These are phyloP conservation scores for Zelopaecilomyces penicillatus DNA, from an alignment of 2,329 filamentous ascomycete genomes.

Conservation along the genomic window DNA sequence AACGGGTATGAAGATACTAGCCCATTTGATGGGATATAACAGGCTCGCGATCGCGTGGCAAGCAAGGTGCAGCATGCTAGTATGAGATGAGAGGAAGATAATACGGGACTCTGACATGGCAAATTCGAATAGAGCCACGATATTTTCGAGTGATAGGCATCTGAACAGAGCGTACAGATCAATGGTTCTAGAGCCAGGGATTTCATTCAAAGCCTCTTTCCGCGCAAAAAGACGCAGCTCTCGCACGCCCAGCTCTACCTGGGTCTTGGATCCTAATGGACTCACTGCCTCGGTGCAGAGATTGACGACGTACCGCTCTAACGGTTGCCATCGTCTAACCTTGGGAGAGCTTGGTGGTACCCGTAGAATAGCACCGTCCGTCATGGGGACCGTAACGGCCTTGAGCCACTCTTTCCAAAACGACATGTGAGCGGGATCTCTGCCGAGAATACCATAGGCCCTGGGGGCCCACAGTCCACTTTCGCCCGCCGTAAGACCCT, in stretches of 20 bases:
- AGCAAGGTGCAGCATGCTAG: conserved; percentile 89
- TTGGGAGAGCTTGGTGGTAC: conserved; percentile 83
- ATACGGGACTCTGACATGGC: conserved; percentile 89
- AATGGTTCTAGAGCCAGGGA: conserved; percentile 82
- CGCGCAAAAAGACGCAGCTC: conserved; percentile 87
- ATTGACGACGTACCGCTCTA: conserved; percentile 95
- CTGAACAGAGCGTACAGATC: conserved; percentile 92
- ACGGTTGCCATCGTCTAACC: conserved; percentile 88
- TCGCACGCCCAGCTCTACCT: conserved; percentile 83
- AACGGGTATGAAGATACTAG: conserved; percentile 87
- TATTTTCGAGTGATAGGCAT: conserved; percentile 81
- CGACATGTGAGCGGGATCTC: conserved; percentile 70
- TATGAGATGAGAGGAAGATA: conserved; percentile 91
- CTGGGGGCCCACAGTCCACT: conserved; percentile 93
- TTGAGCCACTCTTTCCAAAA: conserved; percentile 99
- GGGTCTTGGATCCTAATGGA: conserved; percentile 86
- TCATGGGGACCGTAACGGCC: conserved; percentile 92
- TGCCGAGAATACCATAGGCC: conserved; percentile 84
- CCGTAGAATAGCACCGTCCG: conserved; percentile 71
- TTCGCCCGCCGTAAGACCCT: conserved; percentile 89
- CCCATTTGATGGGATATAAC: conserved; percentile 86
- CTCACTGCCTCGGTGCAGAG: conserved; percentile 91
- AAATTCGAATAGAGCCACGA: conserved; percentile 88
- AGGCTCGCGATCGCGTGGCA: conserved; percentile 79
- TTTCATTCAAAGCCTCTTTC: conserved; percentile 86